Conservation (phyloP, 768 basidiomycete genomes). For the Boletus eberwhitei region DNA sequence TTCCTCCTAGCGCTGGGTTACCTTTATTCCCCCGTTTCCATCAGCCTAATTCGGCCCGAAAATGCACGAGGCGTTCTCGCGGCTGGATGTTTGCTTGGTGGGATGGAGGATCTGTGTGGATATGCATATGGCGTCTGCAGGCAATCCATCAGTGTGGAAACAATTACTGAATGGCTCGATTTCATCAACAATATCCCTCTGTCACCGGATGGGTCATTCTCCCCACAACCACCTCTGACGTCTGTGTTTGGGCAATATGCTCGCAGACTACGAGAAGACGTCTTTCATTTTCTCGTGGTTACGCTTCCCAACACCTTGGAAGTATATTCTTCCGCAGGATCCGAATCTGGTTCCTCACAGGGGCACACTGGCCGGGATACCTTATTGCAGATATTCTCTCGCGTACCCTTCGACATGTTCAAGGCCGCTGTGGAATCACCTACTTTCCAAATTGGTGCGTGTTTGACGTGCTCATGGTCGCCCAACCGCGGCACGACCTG, state of each 20-base stretch:
- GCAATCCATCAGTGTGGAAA: conserved; percentile 71
- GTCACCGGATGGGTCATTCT: conserved; percentile 43
- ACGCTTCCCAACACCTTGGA: conserved; percentile 68
- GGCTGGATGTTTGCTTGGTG: conserved; percentile 79
- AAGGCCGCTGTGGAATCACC: conserved; percentile 79
- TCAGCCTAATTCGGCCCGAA: conserved; percentile 64
- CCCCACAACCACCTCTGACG: conserved; percentile 44
- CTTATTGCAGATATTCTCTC: conserved; percentile 69
- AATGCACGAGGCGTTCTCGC: conserved; percentile 86
- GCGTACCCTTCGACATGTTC: conserved; percentile 85
- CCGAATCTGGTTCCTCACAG: conserved; percentile 37
- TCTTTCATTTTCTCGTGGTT: conserved; percentile 74
- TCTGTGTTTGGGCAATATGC: conserved; percentile 77
- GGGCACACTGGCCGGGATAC: conserved; percentile 56
- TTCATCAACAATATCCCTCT: conserved; percentile 63
- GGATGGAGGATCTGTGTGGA: conserved; percentile 80
- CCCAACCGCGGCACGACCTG: conserved; percentile 5
- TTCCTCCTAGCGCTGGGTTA: conserved; percentile 64
- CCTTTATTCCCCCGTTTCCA: conserved; percentile 71
- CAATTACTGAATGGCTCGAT: conserved; percentile 71
- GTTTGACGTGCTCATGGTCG: conserved; percentile 9
- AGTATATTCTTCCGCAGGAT: conserved; percentile 41
- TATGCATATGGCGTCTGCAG: conserved; percentile 77
- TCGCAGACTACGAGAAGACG: conserved; percentile 70
- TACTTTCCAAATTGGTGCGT: conserved; percentile 72